Conservation (phyloP, 2,329 filamentous ascomycete genomes). For the Dryadomyces quercivorus region DNA sequence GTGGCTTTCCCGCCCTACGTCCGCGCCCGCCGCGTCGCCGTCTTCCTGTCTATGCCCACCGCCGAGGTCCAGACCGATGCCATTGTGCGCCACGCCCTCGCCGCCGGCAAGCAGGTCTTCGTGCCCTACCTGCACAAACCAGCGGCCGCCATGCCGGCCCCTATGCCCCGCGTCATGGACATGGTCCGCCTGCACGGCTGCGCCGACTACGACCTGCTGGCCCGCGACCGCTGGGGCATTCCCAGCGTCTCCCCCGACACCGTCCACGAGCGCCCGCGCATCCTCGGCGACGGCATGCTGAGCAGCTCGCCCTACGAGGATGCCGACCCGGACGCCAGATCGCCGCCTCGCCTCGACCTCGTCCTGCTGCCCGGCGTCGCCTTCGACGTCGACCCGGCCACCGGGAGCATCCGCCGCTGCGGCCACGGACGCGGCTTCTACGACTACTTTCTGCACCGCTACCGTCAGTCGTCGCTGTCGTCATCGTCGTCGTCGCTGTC, state of each 20-base stretch:
- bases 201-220: constrained; percentile 65
- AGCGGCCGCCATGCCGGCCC: too few relatives aligned
- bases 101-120: constrained; percentile 71
- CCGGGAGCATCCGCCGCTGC: constrained; percentile 54
- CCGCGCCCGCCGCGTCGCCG: constrained; percentile 61
- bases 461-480: constrained; percentile 19
- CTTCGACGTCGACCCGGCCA: constrained; percentile 54
- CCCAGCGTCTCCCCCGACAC: constrained; percentile 64
- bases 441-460: constrained; percentile 79
- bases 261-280: constrained; percentile 54
- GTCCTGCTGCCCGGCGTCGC: constrained; percentile 88
- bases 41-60: constrained; percentile 87
- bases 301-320: background rate
- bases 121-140: constrained; percentile 75
- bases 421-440: constrained; percentile 97
- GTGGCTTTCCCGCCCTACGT: constrained; percentile 61
- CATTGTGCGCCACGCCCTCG: constrained; percentile 72
- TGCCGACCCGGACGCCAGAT: constrained; percentile 14
- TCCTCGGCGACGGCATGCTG: constrained; percentile 46
- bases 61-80: constrained; percentile 75
- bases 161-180: constrained; percentile 64
- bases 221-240: constrained; percentile 83
- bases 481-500: background rate
- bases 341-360: constrained; percentile 55
- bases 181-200: constrained; percentile 72